phyloP scores from a whole-genome alignment of 169 alveolate genomes.

The Plasmodium berghei region DNA sequence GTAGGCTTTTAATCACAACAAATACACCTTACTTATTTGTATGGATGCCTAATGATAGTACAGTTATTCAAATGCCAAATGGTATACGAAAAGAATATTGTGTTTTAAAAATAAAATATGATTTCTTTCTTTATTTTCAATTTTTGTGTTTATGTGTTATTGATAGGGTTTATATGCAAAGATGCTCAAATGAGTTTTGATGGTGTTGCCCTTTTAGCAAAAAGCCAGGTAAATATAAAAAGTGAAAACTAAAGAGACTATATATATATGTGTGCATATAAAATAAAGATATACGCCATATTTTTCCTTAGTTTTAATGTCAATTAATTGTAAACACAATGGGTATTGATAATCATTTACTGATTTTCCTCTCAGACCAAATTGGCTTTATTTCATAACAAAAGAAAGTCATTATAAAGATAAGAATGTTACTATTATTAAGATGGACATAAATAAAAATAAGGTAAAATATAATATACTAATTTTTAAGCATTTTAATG shows the following conservation, averaged over 20 bases:
- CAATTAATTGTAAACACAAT: too few species aligned
- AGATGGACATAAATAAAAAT: too few species aligned
- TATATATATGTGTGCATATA: not conserved
- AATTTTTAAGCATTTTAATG: too few species aligned
- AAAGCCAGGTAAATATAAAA: not conserved
- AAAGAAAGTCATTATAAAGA: not conserved
- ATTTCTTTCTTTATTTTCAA: not conserved
- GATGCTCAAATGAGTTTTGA: not conserved
- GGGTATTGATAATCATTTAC: not conserved
- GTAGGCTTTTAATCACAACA: conserved; percentile 57
- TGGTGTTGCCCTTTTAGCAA: not conserved
- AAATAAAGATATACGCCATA: not conserved
- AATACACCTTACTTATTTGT: conserved; percentile 34
- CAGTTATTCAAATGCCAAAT: conserved; percentile 27
- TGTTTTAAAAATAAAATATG: not conserved
- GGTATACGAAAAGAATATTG: not conserved
- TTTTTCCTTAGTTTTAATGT: too few species aligned
- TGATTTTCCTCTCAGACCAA: not conserved
- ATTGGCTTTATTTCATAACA: not conserved
- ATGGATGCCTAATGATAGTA: conserved; percentile 55
- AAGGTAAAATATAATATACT: too few species aligned
- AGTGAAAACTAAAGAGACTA: not conserved
- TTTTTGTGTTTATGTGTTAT: not conserved
- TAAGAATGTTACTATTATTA: too few species aligned
- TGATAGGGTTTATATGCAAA: not conserved